Conservation (phyloP, 371 early-diverging fungal genomes). For the Actinomucor elegans region DNA sequence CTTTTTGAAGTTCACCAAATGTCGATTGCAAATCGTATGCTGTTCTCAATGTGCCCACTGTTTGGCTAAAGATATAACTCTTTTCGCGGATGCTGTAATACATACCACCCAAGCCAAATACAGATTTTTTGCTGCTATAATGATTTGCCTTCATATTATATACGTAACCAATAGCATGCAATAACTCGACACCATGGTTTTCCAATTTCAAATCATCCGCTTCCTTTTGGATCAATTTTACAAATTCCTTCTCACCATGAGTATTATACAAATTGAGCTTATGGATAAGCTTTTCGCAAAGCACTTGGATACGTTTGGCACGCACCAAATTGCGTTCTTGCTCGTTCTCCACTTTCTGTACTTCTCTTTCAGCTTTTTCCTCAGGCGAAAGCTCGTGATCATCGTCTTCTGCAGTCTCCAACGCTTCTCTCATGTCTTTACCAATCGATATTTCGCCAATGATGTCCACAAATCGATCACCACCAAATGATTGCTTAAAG, state of each 20-base stretch:
- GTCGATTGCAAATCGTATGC: constrained; percentile 90
- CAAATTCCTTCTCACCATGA: constrained; percentile 48
- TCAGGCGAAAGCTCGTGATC: constrained; percentile 45
- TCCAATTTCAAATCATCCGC: constrained; percentile 87
- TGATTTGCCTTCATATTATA: constrained; percentile 87
- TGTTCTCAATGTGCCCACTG: constrained; percentile 84
- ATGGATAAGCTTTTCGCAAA: constrained; percentile 68
- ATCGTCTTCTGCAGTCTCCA: constrained; percentile 63
- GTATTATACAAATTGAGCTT: constrained; percentile 77
- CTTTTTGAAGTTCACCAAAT: constrained; percentile 82
- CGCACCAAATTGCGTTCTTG: constrained; percentile 58
- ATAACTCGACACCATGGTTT: constrained; percentile 88
- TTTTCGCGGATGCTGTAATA: constrained; percentile 71
- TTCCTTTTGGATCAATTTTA: constrained; percentile 69
- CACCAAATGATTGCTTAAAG: constrained; percentile 94
- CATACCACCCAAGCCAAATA: constrained; percentile 73
- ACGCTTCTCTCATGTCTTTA: constrained; percentile 82
- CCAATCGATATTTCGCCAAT: constrained; percentile 97
- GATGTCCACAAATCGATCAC: constrained; percentile 90
- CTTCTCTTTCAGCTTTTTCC: constrained; percentile 65
- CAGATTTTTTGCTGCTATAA: constrained; percentile 68
- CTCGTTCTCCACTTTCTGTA: constrained; percentile 32
- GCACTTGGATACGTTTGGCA: constrained; percentile 68
- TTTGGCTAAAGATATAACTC: constrained; percentile 85
- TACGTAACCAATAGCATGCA: constrained; percentile 90